phyloP scores from a whole-genome alignment of 139 green algal species.

The Edaphochlamys debaryana region DNA sequence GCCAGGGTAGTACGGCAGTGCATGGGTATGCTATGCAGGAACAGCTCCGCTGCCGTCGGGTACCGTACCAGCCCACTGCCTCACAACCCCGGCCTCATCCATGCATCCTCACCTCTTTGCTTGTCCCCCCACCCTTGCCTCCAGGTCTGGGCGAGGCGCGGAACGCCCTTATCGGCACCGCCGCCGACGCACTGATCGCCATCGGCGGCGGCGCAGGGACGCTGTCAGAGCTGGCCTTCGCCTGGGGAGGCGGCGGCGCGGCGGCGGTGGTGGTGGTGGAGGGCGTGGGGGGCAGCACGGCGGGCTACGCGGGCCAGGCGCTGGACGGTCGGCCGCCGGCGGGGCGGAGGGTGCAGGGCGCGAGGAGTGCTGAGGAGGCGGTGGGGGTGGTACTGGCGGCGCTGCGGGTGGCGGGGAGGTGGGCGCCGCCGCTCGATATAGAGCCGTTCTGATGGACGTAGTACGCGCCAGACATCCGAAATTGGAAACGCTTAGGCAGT shows the following conservation, averaged over 20 bases:
- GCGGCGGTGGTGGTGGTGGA: slow-evolving; percentile 12
- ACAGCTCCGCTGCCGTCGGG: not conserved
- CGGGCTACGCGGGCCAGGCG: not conserved
- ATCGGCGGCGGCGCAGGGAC: slow-evolving; percentile 41
- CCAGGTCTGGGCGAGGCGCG: slow-evolving; percentile 20
- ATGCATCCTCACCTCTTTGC: no score
- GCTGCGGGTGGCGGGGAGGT: not conserved
- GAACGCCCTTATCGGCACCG: slow-evolving; percentile 32
- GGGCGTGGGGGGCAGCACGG: not conserved
- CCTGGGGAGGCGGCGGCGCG: not conserved
- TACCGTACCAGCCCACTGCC: no score
- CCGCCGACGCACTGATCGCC: slow-evolving; percentile 28
- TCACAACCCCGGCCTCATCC: no score
- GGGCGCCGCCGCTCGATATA: no score
- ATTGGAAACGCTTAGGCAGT: no score
- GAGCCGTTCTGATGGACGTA: no score
- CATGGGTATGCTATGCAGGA: not conserved
- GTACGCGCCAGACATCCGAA: no score
- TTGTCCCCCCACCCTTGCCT: not conserved
- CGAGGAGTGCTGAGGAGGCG: not conserved
- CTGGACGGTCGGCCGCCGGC: not conserved
- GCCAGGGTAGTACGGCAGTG: not conserved
- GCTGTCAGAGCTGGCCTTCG: slow-evolving; percentile 16
- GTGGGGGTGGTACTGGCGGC: not conserved
- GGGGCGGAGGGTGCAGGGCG: not conserved